Base-by-base conservation (phyloP, 495 filamentous ascomycete genomes). In the Niebla homalea region DNA sequence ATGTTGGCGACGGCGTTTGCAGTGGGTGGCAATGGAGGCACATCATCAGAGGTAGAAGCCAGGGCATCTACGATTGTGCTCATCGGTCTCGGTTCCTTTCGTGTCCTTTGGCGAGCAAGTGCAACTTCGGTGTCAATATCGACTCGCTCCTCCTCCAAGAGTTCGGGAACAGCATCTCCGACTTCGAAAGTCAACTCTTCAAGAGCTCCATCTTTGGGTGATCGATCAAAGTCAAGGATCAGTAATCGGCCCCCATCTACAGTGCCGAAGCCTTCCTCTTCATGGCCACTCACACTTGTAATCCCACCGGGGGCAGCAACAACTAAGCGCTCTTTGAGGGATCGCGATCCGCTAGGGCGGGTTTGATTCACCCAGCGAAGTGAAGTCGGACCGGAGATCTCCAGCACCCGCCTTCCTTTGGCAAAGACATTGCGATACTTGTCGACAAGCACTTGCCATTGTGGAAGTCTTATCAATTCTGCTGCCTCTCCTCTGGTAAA, bases 211-310 rank as follows among this genome's bases (percentile, higher is more conserved):
- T 85, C 67, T 4, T 50, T 62, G 12, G 71, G 52, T 8, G 73
- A 66, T 50, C 83, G 79, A 48, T 78, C 71, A 56, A 93, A 92
- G 60, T 92, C 87, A 43, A 89, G 66, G 7, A 93, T 63, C 11
- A 80, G 75, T n/a, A 93, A 67, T 55, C 87, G 74, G 18, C 87
- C 87, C 21, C 87, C 85, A 55, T 89, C 86, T n/a, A 89, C 75
- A 49, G 86, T 81, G 52, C 72, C 73, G 20, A 89, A 78, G 20
- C 77, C 81, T 55, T 88, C 85, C 49, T 85, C 78, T 43, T 85
- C 85, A 32, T 77, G 73, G 4, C 73, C 70, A 12, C 72, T 68
- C 20, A 74, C 68, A 6, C 75, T 76, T 1, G 53, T 39, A 22
- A 84, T 74, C 11, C 86, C 80, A 36, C 87, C 87, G 26, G 84